phyloP scores from a whole-genome alignment of 23 red algal species.

The Gracilaria domingensis region DNA sequence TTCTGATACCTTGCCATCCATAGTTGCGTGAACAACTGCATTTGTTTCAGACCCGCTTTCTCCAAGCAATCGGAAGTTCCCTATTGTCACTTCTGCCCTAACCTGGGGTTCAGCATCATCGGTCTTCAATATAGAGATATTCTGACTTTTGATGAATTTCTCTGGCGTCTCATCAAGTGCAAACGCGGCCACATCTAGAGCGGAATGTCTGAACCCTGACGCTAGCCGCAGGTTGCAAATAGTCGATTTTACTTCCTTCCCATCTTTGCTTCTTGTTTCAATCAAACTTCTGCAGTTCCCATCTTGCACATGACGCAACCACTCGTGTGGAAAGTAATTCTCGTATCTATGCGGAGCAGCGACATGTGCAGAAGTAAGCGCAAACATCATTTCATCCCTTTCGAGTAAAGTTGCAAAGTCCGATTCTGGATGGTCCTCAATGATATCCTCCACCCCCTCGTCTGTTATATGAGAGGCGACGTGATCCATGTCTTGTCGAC shows the following conservation, averaged over 20 bases:
- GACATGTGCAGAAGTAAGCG: slow-evolving; percentile 87
- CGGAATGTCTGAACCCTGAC: slow-evolving; percentile 62
- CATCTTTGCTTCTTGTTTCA: slow-evolving; percentile 55
- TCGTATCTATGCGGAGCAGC: slow-evolving; percentile 87
- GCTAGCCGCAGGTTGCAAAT: slow-evolving; percentile 18
- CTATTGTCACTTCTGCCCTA: slow-evolving; percentile 6
- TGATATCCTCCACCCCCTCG: slow-evolving; percentile 40
- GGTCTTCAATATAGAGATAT: slow-evolving; percentile 32
- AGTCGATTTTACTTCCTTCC: slow-evolving; percentile 34
- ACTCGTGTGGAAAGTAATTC: slow-evolving; percentile 84
- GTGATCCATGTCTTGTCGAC: slow-evolving; percentile 6
- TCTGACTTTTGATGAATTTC: neutral
- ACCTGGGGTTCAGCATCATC: neutral
- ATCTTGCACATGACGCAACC: slow-evolving; percentile 82
- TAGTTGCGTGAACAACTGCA: slow-evolving; percentile 25
- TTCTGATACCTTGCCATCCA: slow-evolving; percentile 58
- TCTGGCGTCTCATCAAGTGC: slow-evolving; percentile 34
- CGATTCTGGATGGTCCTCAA: slow-evolving; percentile 41
- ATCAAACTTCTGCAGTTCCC: slow-evolving; percentile 67
- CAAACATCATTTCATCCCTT: slow-evolving; percentile 38
- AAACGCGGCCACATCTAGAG: slow-evolving; percentile 83
- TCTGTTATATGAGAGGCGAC: slow-evolving; percentile 2
- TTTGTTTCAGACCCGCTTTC: slow-evolving; percentile 67
- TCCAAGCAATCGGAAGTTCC: slow-evolving; percentile 55
- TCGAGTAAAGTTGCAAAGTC: slow-evolving; percentile 45